Evolutionary conservation across 2,329 filamentous ascomycete species (phyloP), one percentile per base, ranked within the genome.

Genomic region (Chaetothyriales sp.): DNA sequence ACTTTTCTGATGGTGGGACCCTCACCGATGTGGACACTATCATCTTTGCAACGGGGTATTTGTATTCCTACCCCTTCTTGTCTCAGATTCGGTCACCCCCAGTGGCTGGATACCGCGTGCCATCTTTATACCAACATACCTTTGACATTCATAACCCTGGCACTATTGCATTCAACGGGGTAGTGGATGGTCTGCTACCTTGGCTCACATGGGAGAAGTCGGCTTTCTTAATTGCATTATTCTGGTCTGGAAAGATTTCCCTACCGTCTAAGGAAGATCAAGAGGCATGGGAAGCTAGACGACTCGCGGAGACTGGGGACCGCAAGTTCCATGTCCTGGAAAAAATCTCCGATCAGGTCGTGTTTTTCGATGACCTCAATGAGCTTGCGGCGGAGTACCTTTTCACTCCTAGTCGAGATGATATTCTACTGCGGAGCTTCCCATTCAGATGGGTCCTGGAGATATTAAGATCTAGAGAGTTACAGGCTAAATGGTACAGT

Each of bases 331-430:
- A 37, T 37, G 15, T 37, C 29, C 29, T 37, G 29, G 29, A 7
- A 37, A 37, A 37, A 37, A 7, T 13, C 9, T 10, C 8, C 29
- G 61, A 69, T 1, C 63, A 65, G 15, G 68, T 75, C 0, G 8
- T 50, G 5, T 50, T 45, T 22, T 50, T 50, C 28, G 48, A 50
- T 18, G 48, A 50, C 13, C 48, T 50, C 48, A 50, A 50, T 18
- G 48, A 50, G 22, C 19, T 50, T 4, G 48, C 48, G 5, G 48
- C 29, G 5, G 48, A 50, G 3, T 50, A 50, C 22, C 48, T 50
- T 10, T n/a, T n/a, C n/a, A n/a, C n/a, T n/a, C n/a, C n/a, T n/a
- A n/a, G n/a, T n/a, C n/a, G n/a, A n/a, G n/a, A n/a, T n/a, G n/a
- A n/a, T n/a, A n/a, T n/a, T n/a, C n/a, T n/a, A n/a, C n/a, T n/a